Evolutionary conservation across 164 flowering plant genomes (phyloP), one percentile per base, ranked within the genome.

Genomic region (Cinnamomum micranthum): DNA sequence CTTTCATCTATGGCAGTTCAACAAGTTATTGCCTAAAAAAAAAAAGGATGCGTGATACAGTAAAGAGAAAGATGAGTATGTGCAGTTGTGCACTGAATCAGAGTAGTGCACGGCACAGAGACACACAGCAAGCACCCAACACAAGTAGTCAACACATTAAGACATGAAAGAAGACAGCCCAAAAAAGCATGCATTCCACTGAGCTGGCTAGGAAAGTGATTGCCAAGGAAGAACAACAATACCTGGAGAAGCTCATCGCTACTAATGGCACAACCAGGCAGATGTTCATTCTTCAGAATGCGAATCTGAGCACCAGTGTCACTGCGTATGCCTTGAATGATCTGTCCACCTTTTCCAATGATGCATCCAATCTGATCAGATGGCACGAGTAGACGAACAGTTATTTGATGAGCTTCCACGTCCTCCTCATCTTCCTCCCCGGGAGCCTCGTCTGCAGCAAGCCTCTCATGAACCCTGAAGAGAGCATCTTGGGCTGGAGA

Each of bases 311-410:
- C 97, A 65, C 95, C 94, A 59, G 92, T 90, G 10, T 96, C 99
- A 85, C 82, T 85, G 12, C 97, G 93, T 70, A 96, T 92, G 59
- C 76, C 87, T 78, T 92, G 97, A 74, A 94, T 90, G 72, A 96
- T 90, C 76, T 89, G 94, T 12, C 99, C 99, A 75, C 99, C 99
- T 81, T 94, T 96, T 23, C 99, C 99, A 83, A 94, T 89, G 65
- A 96, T 70, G 79, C 97, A 91, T 24, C 99, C 98, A 79, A 95
- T 93, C 87, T 95, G 99, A 87, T 95, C 99, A 20, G 98, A 88
- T 5, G 99, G 93, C 13, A 96, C 98, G 74, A 96, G 97, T 71
- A 96, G 85, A 33, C 91, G 84, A 68, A 86, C 90, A 35, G 89
- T 89, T 74, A 91, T 86, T 69, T 91, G 90, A 5, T 78, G 90